A percentile compares a stretch with the other conserved stretches of the same genome.
Conservation (phyloP, 148 eudicot genomes). For the Amaranthus hypochondriacus region DNA sequence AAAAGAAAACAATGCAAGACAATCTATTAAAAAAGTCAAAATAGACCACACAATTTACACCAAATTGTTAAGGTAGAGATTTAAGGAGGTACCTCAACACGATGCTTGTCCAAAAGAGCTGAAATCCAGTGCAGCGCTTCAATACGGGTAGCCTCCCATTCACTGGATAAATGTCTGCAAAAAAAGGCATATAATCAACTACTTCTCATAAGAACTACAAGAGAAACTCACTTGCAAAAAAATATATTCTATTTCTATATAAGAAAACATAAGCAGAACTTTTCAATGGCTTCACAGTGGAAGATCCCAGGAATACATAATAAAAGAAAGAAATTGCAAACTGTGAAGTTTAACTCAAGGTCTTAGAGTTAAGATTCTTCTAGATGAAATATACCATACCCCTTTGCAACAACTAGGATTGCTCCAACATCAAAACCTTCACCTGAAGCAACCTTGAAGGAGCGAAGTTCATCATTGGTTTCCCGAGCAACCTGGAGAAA, state of each 20-base stretch:
- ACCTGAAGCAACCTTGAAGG: slow-evolving; percentile 62
- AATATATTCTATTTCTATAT: background rate
- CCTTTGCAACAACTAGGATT: slow-evolving; percentile 82
- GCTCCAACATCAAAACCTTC: slow-evolving; percentile 94
- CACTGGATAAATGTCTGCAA: slow-evolving; percentile 86
- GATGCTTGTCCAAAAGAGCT: slow-evolving; percentile 73
- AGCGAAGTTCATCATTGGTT: slow-evolving; percentile 91
- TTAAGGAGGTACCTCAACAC: slow-evolving; percentile 49
- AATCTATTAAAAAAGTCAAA: background rate
- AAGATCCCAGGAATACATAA: background rate
- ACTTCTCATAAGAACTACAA: background rate
- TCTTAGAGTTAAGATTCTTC: slow-evolving; percentile 1
- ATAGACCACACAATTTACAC: background rate
- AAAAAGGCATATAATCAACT: slow-evolving; percentile 14
- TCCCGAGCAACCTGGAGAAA: slow-evolving; percentile 80
- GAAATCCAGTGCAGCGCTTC: slow-evolving; percentile 97
- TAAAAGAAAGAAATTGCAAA: background rate
- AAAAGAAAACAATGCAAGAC: background rate
- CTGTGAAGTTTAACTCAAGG: background rate
- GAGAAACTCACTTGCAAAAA: slow-evolving; percentile 4
- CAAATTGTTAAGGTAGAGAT: background rate
- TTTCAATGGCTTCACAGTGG: background rate
- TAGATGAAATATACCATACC: slow-evolving; percentile 33
- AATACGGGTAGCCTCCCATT: slow-evolving; percentile 96
- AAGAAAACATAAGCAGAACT: background rate